phyloP scores from a whole-genome alignment of 352 stramenopile genomes.

The Phytophthora lateralis region DNA sequence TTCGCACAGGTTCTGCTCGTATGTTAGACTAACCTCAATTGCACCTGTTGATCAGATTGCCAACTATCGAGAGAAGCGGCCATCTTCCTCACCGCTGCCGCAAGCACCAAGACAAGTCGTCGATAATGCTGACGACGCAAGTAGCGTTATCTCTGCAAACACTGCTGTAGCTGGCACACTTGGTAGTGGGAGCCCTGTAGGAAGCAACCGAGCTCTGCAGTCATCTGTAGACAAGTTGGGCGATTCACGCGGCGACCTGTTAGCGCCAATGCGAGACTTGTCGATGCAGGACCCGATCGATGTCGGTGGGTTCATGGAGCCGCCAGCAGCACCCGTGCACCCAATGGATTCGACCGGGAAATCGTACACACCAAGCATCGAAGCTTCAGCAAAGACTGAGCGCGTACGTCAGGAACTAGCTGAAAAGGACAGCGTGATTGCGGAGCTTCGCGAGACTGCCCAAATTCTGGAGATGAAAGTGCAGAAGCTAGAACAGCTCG shows the following conservation, averaged over 20 bases:
- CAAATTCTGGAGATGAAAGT: slow-evolving; percentile 96
- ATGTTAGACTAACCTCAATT: not conserved
- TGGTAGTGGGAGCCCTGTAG: slow-evolving; percentile 16
- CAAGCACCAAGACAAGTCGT: slow-evolving; percentile 20
- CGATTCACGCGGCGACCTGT: slow-evolving; percentile 45
- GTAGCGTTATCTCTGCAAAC: slow-evolving; percentile 31
- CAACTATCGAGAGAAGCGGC: slow-evolving; percentile 68
- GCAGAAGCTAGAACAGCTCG: slow-evolving; percentile 94
- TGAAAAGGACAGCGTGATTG: slow-evolving; percentile 84
- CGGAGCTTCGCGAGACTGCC: slow-evolving; percentile 88
- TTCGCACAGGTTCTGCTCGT: not conserved
- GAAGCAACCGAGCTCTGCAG: slow-evolving; percentile 13
- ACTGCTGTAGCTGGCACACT: slow-evolving; percentile 31
- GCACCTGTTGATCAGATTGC: slow-evolving; percentile 61
- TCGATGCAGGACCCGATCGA: slow-evolving; percentile 29
- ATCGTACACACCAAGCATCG: slow-evolving; percentile 24
- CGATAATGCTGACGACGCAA: slow-evolving; percentile 50
- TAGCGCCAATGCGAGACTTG: slow-evolving; percentile 40
- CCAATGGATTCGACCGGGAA: slow-evolving; percentile 36
- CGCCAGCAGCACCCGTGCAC: slow-evolving; percentile 20
- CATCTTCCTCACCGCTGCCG: slow-evolving; percentile 34
- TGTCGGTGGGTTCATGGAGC: slow-evolving; percentile 16
- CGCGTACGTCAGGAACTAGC: slow-evolving; percentile 43
- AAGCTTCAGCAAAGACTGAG: slow-evolving; percentile 25
- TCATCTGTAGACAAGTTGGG: slow-evolving; percentile 39